Evolutionary conservation across 1,284 basidiomycete genomes (phyloP), one percentile per base, ranked within the genome.

Genomic region (Cutaneotrichosporon cutaneum): DNA sequence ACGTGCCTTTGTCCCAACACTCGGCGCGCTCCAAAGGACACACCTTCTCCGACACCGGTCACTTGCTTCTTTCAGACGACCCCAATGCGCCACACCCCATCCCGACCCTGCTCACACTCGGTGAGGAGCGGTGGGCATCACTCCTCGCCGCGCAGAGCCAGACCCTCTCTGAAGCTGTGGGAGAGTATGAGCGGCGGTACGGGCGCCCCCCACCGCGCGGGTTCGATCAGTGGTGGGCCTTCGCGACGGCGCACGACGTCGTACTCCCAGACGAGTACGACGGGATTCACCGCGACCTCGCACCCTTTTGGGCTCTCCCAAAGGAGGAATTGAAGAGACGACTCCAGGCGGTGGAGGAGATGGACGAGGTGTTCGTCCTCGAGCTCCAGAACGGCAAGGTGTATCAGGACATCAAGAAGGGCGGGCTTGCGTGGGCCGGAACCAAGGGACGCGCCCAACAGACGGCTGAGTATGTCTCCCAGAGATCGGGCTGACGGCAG

Each of bases 231-330:
- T 96, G 94, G 94, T 95, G 88, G 86, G 80, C 81, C 48, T 95
- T 92, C 77, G 89, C 88, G 11, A 80, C 83, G 77, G 80, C 85
- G 52, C 83, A 89, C 72, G 81, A 85, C 24, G 86, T 92, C 61
- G 85, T 88, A 64, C 84, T 97, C 77, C 83, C 92, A 2, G 93
- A 97, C 79, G 93, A 96, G 74, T 97, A 92, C 71, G 90, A 96
- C 71, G 82, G 85, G 24, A 83, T 96, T 47, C 80, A 87, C 63
- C 82, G 85, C 56, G 93, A 96, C 74, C 79, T 97, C 57, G 85
- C 83, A 22, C 92, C 92, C 2, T 96, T 94, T 75, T 89, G 88
- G 83, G 79, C 82, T 1, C 71, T 96, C 33, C 82, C 85, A 4
- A 87, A 88, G 0, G 81, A 81, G 54, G 90, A 94, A 73, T 74